Evolutionary conservation across 441 rosid genomes (phyloP).

Genomic region (Eruca vesicaria): DNA sequence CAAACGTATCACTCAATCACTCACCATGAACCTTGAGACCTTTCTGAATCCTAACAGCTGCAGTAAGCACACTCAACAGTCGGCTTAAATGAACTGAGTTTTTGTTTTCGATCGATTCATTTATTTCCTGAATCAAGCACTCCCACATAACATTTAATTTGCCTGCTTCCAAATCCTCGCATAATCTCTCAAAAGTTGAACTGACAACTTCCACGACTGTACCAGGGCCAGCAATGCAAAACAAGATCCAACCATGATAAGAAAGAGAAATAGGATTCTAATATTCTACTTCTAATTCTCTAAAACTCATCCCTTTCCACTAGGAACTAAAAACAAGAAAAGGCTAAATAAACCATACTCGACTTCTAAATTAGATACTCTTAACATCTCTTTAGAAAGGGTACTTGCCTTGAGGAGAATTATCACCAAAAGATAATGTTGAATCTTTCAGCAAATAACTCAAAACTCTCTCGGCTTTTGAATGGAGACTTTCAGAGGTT

Average conservation of each 20-base stretch:
- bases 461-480: conserved; percentile 63
- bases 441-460: conserved; percentile 48
- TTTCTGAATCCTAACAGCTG: conserved; percentile 49
- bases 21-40: conserved; percentile 62
- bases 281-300: conserved; percentile 4
- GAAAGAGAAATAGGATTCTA: neutral
- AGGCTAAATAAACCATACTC: neutral
- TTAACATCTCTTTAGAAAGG: conserved; percentile 20
- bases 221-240: conserved; percentile 48
- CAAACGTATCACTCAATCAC: conserved; percentile 32
- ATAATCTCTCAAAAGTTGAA: conserved; percentile 58
- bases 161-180: conserved; percentile 56
- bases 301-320: conserved; percentile 1
- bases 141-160: conserved; percentile 60
- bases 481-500: conserved; percentile 61
- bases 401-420: conserved; percentile 53
- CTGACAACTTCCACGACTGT: conserved; percentile 65
- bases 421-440: conserved; percentile 45
- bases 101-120: conserved; percentile 36
- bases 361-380: neutral
- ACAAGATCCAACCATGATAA: conserved; percentile 19
- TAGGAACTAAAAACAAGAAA: neutral
- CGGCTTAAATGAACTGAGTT: conserved; percentile 46
- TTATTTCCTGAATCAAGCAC: conserved; percentile 57
- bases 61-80: conserved; percentile 58